Evolutionary conservation across 2,329 filamentous ascomycete genomes (phyloP), one percentile per base, ranked within the genome.

Genomic region (Pestalotiopsis sp.): DNA sequence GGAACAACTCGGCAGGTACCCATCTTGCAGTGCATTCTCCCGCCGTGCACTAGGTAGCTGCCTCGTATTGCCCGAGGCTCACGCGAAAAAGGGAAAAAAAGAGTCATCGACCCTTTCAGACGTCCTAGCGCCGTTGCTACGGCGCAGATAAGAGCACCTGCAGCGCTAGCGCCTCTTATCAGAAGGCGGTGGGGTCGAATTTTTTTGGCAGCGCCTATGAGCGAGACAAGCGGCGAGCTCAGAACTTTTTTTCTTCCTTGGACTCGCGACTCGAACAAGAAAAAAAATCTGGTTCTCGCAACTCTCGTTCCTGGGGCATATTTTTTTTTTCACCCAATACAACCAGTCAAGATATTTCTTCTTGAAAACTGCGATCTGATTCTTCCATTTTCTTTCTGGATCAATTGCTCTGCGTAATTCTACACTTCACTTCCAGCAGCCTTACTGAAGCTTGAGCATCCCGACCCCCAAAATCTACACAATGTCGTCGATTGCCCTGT

Each of bases 401-500:
- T 65, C 39, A n/a, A 7, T 31, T 36, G 41, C 41, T 49, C 41
- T 23, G 23, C 63, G 11, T 23, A 31, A 38, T 62, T 59, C n/a
- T 20, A 20, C n/a, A 17, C 25, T 45, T 49, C 14, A 13, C n/a
- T 38, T 25, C 14, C 31, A 36, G 64, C 25, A 65, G 64, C 23
- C 64, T 36, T 31, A 23, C 25, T 23, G 67, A 60, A 41, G 63
- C 64, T 72, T 63, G 71, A 61, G 62, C 27, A 39, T 66, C 62
- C 58, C 52, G 67, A 68, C 58, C 69, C 67, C 52, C 65, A 69
- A 36, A 36, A 68, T 63, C 64, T 68, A 70, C 71, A 72, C 75
- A 74, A 90, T 90, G 88, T 83, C 87, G 81, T 80, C 85, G 72
- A 92, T 96, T 81, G 93, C 93, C 80, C 87, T 98, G 80, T 99